Evolutionary conservation across 2,329 filamentous ascomycete species (phyloP).

Genomic region (Macrophomina pseudophaseolina): DNA sequence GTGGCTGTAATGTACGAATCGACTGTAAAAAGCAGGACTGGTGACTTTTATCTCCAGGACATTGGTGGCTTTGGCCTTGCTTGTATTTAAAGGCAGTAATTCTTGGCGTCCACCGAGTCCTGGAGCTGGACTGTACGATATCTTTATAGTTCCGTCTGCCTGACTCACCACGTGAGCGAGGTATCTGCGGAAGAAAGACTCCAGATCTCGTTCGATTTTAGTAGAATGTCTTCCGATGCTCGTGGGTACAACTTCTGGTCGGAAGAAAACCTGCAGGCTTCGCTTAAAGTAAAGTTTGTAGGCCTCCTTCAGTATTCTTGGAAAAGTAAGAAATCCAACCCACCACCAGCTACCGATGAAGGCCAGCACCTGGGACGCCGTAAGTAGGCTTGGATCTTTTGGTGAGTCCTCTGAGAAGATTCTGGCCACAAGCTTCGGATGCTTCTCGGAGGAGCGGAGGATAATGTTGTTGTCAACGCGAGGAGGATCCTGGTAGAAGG

Average conservation of each 20-base stretch:
- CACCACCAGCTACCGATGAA: constrained; percentile 68
- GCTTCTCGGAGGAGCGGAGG: constrained; percentile 63
- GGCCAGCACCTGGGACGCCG: constrained; percentile 45
- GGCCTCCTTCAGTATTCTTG: constrained; percentile 68
- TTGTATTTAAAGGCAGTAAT: constrained; percentile 38
- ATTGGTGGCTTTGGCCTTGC: constrained; percentile 34
- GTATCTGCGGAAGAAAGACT: constrained; percentile 47
- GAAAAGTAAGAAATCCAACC: constrained; percentile 70
- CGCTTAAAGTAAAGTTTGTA: constrained; percentile 60
- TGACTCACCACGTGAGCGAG: constrained; percentile 55
- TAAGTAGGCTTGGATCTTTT: constrained; percentile 57
- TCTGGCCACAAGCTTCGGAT: constrained; percentile 66
- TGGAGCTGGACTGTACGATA: constrained; percentile 63
- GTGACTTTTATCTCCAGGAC: constrained; percentile 63
- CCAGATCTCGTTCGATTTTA: constrained; percentile 51
- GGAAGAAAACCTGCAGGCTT: constrained; percentile 67
- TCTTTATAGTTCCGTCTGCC: constrained; percentile 50
- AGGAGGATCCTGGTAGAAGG: constrained; percentile 43
- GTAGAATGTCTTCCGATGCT: constrained; percentile 63
- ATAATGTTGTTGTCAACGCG: constrained; percentile 65
- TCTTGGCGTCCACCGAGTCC: constrained; percentile 32
- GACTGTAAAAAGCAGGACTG: constrained; percentile 70
- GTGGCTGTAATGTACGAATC: constrained; percentile 67
- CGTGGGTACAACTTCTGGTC: constrained; percentile 64
- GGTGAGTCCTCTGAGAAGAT: constrained; percentile 60